Percentiles rank a stretch among this genome's conserved stretches.
These are phyloP conservation scores for Xylaria hypoxylon DNA, from an alignment of 2,329 filamentous ascomycete species.

Conservation along the genomic window DNA sequence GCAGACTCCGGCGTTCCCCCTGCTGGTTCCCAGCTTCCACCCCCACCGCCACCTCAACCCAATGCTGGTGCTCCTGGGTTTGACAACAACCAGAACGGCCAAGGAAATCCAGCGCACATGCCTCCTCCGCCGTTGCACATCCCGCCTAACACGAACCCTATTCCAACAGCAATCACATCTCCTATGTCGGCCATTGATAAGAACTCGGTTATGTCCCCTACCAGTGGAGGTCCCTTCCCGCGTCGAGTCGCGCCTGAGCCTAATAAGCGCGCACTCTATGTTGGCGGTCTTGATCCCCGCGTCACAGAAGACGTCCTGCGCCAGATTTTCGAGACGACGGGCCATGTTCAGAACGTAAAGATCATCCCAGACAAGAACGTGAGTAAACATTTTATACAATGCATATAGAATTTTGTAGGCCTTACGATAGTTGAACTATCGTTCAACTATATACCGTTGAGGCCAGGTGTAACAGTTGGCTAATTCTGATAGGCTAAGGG, in stretches of 20 bases:
- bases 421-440: background rate
- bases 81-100: constrained; percentile 78
- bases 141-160: constrained; percentile 94
- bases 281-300: constrained; percentile 92
- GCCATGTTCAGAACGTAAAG: constrained; percentile 98
- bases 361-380: constrained; percentile 99
- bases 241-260: constrained; percentile 95
- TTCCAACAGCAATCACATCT: constrained; percentile 91
- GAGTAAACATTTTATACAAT: constrained; percentile 58
- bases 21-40: constrained; percentile 74
- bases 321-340: constrained; percentile 98
- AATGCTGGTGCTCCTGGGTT: constrained; percentile 80
- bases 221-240: constrained; percentile 81
- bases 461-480: constrained; percentile 3
- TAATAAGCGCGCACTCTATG: constrained; percentile 97
- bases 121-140: constrained; percentile 92
- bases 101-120: constrained; percentile 80
- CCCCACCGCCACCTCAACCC: constrained; percentile 75
- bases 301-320: constrained; percentile 96
- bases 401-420: background rate
- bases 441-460: background rate
- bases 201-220: constrained; percentile 82
- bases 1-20: constrained; percentile 78
- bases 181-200: constrained; percentile 76
- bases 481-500: constrained; percentile 78